Evolutionary conservation across 2,329 filamentous ascomycete species (phyloP).

Genomic region (Fusarium ramigenum): DNA sequence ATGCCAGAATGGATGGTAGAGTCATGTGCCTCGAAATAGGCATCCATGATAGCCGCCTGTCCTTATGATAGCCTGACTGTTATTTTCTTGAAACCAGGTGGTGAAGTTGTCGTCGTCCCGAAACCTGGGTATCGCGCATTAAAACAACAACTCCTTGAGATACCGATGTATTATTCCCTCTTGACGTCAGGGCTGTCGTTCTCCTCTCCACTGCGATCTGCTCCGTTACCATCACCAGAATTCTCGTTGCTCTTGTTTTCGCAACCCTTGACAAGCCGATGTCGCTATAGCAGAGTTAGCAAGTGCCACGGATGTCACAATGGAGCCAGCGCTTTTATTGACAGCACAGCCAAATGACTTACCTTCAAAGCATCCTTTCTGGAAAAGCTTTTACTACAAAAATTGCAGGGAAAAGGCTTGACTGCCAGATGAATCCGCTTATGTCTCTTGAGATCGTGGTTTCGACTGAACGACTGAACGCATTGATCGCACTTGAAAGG

Average conservation of each 20-base stretch:
- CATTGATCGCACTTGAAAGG: conserved; percentile 96
- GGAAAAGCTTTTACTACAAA: conserved; percentile 96
- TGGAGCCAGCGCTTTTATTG: neutral
- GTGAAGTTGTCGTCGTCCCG: conserved; percentile 18
- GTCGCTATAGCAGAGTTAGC: conserved; percentile 56
- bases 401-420: conserved; percentile 91
- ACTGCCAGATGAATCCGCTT: conserved; percentile 94
- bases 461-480: conserved; percentile 92
- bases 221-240: conserved; percentile 34
- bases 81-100: neutral
- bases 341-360: conserved; percentile 43
- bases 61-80: neutral
- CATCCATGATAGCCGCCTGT: neutral
- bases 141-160: conserved; percentile 5
- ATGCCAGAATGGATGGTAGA: neutral
- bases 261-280: conserved; percentile 73
- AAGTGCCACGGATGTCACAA: neutral
- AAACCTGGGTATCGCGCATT: conserved; percentile 19
- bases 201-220: conserved; percentile 38
- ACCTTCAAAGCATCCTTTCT: conserved; percentile 98
- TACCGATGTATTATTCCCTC: conserved; percentile 31
- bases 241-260: conserved; percentile 49
- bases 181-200: conserved; percentile 39
- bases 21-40: conserved; percentile 5
- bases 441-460: conserved; percentile 95